Conservation (phyloP, 164 flowering plant species). For the Liquidambar formosana region DNA sequence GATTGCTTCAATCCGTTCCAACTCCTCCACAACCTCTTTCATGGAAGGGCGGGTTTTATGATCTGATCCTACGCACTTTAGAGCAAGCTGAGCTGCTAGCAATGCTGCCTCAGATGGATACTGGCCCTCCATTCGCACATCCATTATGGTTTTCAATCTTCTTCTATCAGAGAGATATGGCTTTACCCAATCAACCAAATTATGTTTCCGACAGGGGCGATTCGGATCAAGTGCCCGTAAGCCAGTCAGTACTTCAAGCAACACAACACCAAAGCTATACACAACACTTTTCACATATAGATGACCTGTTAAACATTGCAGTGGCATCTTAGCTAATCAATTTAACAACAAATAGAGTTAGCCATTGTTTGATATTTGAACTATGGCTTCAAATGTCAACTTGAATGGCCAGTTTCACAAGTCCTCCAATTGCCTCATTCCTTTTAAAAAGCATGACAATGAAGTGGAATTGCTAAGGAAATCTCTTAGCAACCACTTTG, state of each 20-base stretch:
- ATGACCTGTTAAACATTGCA: slow-evolving; percentile 33
- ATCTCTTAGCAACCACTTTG: too few relatives aligned
- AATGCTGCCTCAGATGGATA: slow-evolving; percentile 43
- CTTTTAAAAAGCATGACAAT: too few relatives aligned
- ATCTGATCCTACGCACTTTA: slow-evolving; percentile 37
- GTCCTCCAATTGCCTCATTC: too few relatives aligned
- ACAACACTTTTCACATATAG: slow-evolving; percentile 57
- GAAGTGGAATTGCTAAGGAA: too few relatives aligned
- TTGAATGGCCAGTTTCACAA: too few relatives aligned
- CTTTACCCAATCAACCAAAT: slow-evolving; percentile 41
- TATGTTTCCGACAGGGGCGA: slow-evolving; percentile 36
- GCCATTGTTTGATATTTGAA: neutral
- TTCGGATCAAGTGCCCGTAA: slow-evolving; percentile 42
- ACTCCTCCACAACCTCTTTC: slow-evolving; percentile 37
- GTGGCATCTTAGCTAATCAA: too few relatives aligned
- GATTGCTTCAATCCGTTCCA: slow-evolving; percentile 28
- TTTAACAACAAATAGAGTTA: too few relatives aligned
- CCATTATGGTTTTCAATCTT: slow-evolving; percentile 43
- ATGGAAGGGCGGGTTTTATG: slow-evolving; percentile 46
- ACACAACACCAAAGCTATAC: slow-evolving; percentile 54
- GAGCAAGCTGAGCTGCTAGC: slow-evolving; percentile 31
- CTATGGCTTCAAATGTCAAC: too few relatives aligned
- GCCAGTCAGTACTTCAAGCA: slow-evolving; percentile 53
- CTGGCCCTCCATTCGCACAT: slow-evolving; percentile 37
- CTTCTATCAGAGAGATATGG: slow-evolving; percentile 31